These are phyloP conservation scores for Paecilomyces formosus DNA, from an alignment of 2,329 filamentous ascomycete genomes.

Conservation along the genomic window DNA sequence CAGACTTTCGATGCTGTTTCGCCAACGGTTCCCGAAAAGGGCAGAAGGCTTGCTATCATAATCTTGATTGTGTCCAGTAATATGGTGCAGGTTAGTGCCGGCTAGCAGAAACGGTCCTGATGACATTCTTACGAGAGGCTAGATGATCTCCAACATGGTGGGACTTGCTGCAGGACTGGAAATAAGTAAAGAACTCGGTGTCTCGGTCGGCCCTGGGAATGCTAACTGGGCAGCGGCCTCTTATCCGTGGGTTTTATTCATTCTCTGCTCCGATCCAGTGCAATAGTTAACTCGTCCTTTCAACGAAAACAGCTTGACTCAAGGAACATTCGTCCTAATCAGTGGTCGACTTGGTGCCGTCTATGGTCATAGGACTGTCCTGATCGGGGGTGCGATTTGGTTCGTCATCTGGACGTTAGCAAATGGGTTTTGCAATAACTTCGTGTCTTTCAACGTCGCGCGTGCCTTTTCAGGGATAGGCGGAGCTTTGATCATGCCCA, in stretches of 20 bases:
- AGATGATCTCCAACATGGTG: neutral
- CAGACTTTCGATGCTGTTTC: neutral
- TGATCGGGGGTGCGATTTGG: constrained; percentile 50
- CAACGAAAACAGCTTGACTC: constrained; percentile 32
- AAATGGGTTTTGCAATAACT: constrained; percentile 40
- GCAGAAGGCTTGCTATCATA: neutral
- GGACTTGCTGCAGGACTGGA: neutral
- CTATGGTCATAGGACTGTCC: constrained; percentile 50
- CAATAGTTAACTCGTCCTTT: neutral
- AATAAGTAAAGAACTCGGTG: neutral
- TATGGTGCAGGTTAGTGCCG: neutral
- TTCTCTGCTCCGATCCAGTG: neutral
- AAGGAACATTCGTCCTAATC: constrained; percentile 53
- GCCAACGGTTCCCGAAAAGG: neutral
- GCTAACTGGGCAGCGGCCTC: neutral
- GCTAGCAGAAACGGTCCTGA: neutral
- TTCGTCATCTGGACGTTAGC: constrained; percentile 47
- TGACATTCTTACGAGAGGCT: neutral
- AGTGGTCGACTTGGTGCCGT: constrained; percentile 51
- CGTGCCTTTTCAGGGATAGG: constrained; percentile 46
- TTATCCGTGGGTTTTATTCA: neutral
- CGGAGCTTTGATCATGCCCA: constrained; percentile 46
- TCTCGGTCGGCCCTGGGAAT: neutral
- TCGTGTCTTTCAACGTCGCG: constrained; percentile 36
- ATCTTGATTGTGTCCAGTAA: neutral